Base-by-base conservation (phyloP, 2,329 filamentous ascomycete genomes). In the Didymella segeticola region DNA sequence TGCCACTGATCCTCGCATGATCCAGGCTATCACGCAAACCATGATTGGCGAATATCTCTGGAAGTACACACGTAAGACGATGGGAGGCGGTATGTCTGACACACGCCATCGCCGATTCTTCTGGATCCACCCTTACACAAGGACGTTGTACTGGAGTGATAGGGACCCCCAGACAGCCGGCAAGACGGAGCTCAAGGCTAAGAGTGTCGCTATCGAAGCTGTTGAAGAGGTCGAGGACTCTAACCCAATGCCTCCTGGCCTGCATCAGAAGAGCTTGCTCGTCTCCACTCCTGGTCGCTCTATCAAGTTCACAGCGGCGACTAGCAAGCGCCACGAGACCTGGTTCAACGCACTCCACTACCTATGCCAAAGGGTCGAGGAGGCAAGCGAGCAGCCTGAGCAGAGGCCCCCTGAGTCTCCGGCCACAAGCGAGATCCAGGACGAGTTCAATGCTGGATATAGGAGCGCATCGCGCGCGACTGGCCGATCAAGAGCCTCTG, bases 21-120 rank as follows among this genome's bases (percentile, higher is more conserved):
- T 99, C 64, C 92, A 97, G 78, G 95, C 95, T 42, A 97, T 99
- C 62, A 99, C 95, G 2, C 93, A 99, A 76, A 98, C 95, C 15
- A 99, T 99, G 95, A 98, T 99, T 70, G 95, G 95, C 50, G 95
- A 99, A 74, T 98, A 93, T 74, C 82, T 99, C 33, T 99, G 95
- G 95, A 99, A 99, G 75, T 99, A 99, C 77, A 99, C 95, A 0
- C 89, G 95, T 67, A 96, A 95, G 79, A 83, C 93, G 55, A 93
- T 92, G n/a, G 88, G 93, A 20, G 89, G 87, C 48, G 90, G 92
- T 59, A 86, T 96, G 77, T 98, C 93, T 0, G 89, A 88, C 64
- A 96, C 93, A 50, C 86, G 95, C 46, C 95, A 99, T 75, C 86
- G 91, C 57, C 88, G 95, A 26, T 99, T 97, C 81, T 99, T 99